These are phyloP conservation scores for Colletotrichum sp. DNA, from an alignment of 2,329 filamentous ascomycete genomes.

Conservation along the genomic window DNA sequence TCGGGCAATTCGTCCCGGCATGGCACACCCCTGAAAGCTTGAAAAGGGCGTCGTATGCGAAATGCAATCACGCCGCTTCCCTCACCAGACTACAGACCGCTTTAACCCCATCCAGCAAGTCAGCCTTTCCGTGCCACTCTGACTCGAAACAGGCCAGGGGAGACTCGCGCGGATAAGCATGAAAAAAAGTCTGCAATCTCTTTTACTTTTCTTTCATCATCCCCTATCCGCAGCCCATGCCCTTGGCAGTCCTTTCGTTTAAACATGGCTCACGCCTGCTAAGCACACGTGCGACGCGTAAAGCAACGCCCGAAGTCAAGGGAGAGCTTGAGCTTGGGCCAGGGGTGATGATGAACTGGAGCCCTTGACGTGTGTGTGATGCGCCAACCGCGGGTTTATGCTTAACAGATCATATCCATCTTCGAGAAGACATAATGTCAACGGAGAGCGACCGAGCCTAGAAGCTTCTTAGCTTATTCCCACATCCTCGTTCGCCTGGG, in stretches of 20 bases:
- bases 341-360: not conserved
- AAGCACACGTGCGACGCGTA: not conserved
- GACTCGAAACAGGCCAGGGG: constrained; percentile 8
- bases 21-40: not conserved
- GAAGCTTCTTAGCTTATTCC: not conserved
- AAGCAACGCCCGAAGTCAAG: not conserved
- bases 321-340: not conserved
- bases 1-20: not conserved
- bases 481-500: not conserved
- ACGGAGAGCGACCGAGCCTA: constrained; percentile 13
- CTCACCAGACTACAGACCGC: not conserved
- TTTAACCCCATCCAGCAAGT: not conserved
- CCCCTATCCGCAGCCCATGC: not conserved
- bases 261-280: not conserved
- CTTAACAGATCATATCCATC: constrained; percentile 17
- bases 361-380: not conserved
- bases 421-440: not conserved
- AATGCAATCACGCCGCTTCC: not conserved
- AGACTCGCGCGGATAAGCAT: not conserved
- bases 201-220: not conserved
- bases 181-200: not conserved
- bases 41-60: not conserved
- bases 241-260: not conserved
- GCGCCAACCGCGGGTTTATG: not conserved
- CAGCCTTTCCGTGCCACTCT: not conserved